Evolutionary conservation across 805 yeast genomes (phyloP), one percentile per base, ranked within the genome.

Genomic region (Phaffomyces antillensis): DNA sequence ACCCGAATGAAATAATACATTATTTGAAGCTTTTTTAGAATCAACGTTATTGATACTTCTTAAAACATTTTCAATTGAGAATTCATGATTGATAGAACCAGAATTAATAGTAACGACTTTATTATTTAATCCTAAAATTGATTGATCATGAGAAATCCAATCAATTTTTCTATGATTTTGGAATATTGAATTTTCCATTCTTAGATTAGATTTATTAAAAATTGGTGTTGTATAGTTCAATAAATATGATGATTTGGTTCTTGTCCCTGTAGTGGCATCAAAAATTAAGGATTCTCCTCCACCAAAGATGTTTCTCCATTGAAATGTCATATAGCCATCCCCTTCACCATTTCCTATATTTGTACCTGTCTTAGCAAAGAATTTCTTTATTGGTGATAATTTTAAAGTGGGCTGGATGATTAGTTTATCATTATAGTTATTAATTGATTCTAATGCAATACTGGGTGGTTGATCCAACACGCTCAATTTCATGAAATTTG

Each of bases 291-390:
- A 65, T 58, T 83, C 90, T 15, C 85, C 88, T n/a, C 82, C 83
- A 5, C 86, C 88, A 51, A 82, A 73, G 9, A 76, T 65, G 56
- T 83, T 83, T 37, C 72, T 62, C 47, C 71, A 68, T 61, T 80
- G 89, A 45, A 90, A 77, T 30, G 86, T 82, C 39, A 88, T 72
- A 58, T 90, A 89, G 1, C 97, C 98, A 59, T 86, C 93, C 28
- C 97, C 99, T 67, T 93, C 98, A 30, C 96, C 96, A 59, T 93
- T 91, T 2, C 98, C 98, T 8, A 93, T 77, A 62, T 89, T 90
- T 2, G 98, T 93, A 5, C 99, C 99, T 1, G 97, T 86, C 55
- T 85, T 86, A 43, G 95, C 90, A 48, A 76, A 73, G 54, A 89
- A 84, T 52, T 76, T 74, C 53, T 87, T 87, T 5, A 75, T 75